Percentiles rank a stretch among this genome's conserved stretches.
Conservation (phyloP, 169 alveolate species). For the Plasmodium inui region DNA sequence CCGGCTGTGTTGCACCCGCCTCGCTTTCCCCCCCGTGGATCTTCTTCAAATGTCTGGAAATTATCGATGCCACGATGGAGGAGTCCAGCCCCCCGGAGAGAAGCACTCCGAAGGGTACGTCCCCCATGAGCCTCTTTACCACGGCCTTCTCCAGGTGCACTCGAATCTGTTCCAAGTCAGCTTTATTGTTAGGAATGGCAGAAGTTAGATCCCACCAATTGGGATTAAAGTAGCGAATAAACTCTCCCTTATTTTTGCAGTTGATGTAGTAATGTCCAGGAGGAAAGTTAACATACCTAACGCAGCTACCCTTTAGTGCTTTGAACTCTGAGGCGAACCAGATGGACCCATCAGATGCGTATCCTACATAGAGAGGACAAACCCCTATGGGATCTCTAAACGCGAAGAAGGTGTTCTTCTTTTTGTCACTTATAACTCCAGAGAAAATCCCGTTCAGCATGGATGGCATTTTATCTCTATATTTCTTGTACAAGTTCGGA, state of each 20-base stretch:
- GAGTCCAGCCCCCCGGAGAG: constrained; percentile 92
- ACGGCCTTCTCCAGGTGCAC: constrained; percentile 58
- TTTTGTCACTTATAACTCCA: constrained; percentile 60
- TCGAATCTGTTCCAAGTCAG: constrained; percentile 43
- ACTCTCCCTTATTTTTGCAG: constrained; percentile 36
- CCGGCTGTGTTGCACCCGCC: no score
- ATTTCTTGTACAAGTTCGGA: constrained; percentile 45
- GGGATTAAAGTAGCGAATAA: constrained; percentile 52
- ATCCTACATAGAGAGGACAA: constrained; percentile 73
- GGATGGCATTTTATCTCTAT: constrained; percentile 35
- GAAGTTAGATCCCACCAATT: constrained; percentile 50
- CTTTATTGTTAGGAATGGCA: constrained; percentile 47
- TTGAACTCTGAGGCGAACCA: constrained; percentile 78
- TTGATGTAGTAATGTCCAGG: constrained; percentile 66
- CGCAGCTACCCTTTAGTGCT: constrained; percentile 36
- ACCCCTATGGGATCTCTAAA: constrained; percentile 79
- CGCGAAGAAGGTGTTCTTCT: constrained; percentile 67
- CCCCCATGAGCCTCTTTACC: constrained; percentile 82
- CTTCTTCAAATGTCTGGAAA: constrained; percentile 69
- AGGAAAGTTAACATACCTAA: constrained; percentile 49
- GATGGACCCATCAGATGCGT: constrained; percentile 65
- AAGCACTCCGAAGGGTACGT: constrained; percentile 91
- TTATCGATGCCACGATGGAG: constrained; percentile 87
- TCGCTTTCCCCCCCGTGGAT: background rate
- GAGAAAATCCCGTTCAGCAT: constrained; percentile 70